phyloP scores from a whole-genome alignment of 495 filamentous ascomycete genomes.

The Cairneyella variabilis region DNA sequence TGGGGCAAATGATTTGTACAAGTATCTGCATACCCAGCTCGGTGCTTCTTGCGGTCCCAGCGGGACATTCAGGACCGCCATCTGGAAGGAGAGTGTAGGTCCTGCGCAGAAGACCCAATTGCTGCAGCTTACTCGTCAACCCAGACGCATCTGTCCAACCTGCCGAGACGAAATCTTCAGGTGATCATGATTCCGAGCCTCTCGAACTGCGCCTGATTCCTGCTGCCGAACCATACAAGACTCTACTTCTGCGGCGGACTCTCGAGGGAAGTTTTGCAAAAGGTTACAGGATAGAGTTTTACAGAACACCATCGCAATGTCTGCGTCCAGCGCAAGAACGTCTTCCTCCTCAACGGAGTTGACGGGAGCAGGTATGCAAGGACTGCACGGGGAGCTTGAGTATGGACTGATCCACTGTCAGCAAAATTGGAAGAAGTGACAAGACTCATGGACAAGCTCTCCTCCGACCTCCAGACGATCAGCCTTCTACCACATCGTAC shows the following conservation, averaged over 20 bases:
- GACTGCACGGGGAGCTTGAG: neutral
- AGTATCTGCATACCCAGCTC: neutral
- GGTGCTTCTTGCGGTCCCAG: constrained; percentile 4
- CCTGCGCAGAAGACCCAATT: neutral
- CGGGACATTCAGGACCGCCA: neutral
- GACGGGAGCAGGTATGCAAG: constrained; percentile 15
- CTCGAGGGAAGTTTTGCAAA: neutral
- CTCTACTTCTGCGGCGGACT: no score
- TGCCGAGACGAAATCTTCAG: no score
- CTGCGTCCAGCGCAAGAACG: neutral
- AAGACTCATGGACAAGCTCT: constrained; percentile 52
- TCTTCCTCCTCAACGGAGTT: constrained; percentile 13
- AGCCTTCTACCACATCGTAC: constrained; percentile 54
- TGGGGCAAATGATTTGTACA: no score
- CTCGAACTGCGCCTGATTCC: neutral
- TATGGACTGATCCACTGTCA: constrained; percentile 26
- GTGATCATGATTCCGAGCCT: no score
- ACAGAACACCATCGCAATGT: no score
- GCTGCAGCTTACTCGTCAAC: neutral
- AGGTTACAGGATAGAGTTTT: no score
- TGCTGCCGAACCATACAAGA: no score
- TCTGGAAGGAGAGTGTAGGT: neutral
- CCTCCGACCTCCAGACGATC: constrained; percentile 51
- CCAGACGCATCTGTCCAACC: no score
- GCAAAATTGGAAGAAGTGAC: constrained; percentile 64